Evolutionary conservation across 2,329 filamentous ascomycete genomes (phyloP), one percentile per base, ranked within the genome.

Genomic region (Sarocladium brachiariae): DNA sequence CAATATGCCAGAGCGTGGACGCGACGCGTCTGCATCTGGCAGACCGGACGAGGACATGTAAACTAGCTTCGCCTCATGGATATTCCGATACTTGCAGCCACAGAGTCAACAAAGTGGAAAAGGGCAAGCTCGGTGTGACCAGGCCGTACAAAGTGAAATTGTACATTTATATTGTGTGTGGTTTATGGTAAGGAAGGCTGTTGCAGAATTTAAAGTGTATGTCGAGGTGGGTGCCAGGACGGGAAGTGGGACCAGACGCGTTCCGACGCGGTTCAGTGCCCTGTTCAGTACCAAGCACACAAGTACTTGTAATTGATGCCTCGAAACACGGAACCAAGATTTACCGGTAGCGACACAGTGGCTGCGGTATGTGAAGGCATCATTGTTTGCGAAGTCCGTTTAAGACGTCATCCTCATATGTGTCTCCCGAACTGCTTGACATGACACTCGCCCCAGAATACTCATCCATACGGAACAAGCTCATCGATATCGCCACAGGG

Each of bases 1-100:
- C 56, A 71, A 63, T 57, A 71, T 68, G 56, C 67, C 67, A 51
- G 66, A 69, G 54, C 56, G 60, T 53, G 66, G 68, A 69, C 72
- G 75, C 71, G 75, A 74, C 75, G 74, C 74, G 73, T 74, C 70
- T 58, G 66, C 59, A 57, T 60, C 65, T 54, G 59, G 55, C 53
- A 60, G 52, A 53, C 60, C 59, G 53, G 64, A 59, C 54, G 64
- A 65, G 58, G 65, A 60, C 66, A 68, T 69, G 54, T 54, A 57
- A 53, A 52, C 50, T 27, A 48, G 51, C 30, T 34, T 34, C 27
- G 41, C 37, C 48, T 58, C 56, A 49, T 49, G 30, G 27, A 21
- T 31, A 19, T 10, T 9, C 11, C 11, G 6, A 9, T 23, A 27
- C 27, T n/a, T 24, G 23, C 6, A 27, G 23, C 16, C 7, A 16